Evolutionary conservation across 345 rosid species (phyloP), one percentile per base, ranked within the genome.

Genomic region (Arabidopsis arenosa): DNA sequence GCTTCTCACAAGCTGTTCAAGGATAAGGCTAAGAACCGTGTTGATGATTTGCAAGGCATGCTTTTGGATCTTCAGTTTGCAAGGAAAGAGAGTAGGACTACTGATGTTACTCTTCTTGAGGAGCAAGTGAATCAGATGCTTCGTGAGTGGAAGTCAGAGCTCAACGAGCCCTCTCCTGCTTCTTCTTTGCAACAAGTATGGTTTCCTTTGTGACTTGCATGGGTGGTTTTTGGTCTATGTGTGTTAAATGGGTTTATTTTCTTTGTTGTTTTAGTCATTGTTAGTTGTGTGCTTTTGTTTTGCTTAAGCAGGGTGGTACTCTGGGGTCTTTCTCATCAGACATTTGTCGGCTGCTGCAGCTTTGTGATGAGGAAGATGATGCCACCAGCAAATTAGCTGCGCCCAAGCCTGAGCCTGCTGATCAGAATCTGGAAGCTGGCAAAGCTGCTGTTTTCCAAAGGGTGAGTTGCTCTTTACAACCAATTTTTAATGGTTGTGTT

Each of bases 121-220:
- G 99, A 96, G 84, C 99, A 91, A 81, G 97, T 93, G 10, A 97
- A 96, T 79, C 99, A 96, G 90, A 96, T 93, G 99, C 98, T 96
- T 18, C 90, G 98, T 7, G 99, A 96, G 63, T 96, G 99, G 99
- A 96, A 93, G 80, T 70, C 98, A 0, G 99, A 96, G 84, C 99
- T 96, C 77, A 91, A 96, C 39, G 98, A 96, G 79, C 97, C 99
- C 4, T 93, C 99, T 77, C 97, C 99, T 0, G 93, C 98, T 2
- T 86, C 98, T 37, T 96, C 99, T 65, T 71, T 93, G 90, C 99
- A 93, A 81, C 99, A 96, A 79, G 99, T 96, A 87, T 43, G 44
- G 45, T 58, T 6, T 49, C 51, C 4, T 12, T 40, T 15, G 36
- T 41, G 3, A 15, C 5, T 62, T 75, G 73, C 72, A 65, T 55